These are phyloP conservation scores for Marsdenia floribunda DNA, from an alignment of 257 asterid genomes.

Conservation along the genomic window DNA sequence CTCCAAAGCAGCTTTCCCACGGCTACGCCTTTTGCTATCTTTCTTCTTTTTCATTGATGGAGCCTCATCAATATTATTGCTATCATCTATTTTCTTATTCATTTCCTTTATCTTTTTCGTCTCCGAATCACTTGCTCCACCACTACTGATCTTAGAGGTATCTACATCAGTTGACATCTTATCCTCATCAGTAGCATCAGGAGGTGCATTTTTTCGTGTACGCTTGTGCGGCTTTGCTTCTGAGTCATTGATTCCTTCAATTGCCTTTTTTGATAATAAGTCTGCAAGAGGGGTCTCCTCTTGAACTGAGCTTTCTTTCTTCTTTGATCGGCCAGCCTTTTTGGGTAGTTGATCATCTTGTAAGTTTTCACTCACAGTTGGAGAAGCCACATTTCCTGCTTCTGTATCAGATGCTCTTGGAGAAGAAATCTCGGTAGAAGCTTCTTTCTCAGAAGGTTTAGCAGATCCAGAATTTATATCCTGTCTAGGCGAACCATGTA, in stretches of 20 bases:
- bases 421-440: conserved; percentile 29
- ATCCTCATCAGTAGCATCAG: conserved; percentile 33
- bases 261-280: conserved; percentile 34
- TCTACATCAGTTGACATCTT: conserved; percentile 32
- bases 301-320: conserved; percentile 33
- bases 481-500: conserved; percentile 33
- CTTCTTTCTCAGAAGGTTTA: conserved; percentile 38
- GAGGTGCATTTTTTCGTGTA: conserved; percentile 23
- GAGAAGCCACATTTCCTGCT: conserved; percentile 42
- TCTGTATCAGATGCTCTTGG: conserved; percentile 45
- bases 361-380: conserved; percentile 41
- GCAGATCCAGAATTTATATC: conserved; percentile 34
- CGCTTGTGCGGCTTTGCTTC: conserved; percentile 25
- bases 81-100: conserved; percentile 18
- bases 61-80: conserved; percentile 25
- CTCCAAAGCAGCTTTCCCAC: conserved; percentile 38
- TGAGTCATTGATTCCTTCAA: conserved; percentile 45
- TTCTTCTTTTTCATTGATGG: conserved; percentile 35
- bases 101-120: conserved; percentile 13
- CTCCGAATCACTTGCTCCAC: conserved; percentile 40
- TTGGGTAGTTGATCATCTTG: conserved; percentile 37
- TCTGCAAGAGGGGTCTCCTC: conserved; percentile 38
- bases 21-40: conserved; percentile 47
- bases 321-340: conserved; percentile 28
- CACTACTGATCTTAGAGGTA: conserved; percentile 37